Percentiles rank a stretch among this genome's conserved stretches.
These are phyloP conservation scores for Drechmeria coniospora DNA, from an alignment of 2,329 filamentous ascomycete species.

Conservation along the genomic window DNA sequence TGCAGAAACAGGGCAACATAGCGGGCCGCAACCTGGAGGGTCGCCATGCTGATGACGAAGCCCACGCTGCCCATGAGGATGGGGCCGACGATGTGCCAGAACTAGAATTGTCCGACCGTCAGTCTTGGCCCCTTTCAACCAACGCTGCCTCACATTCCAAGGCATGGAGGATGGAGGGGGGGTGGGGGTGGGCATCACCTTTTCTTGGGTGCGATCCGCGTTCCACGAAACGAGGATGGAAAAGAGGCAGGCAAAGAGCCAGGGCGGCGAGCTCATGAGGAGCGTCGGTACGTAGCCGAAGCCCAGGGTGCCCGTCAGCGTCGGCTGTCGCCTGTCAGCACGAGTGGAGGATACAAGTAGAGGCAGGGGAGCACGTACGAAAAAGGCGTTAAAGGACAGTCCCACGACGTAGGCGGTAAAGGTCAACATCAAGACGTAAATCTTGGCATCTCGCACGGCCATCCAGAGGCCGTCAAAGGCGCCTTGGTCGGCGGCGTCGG, in stretches of 20 bases:
- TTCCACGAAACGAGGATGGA: conserved; percentile 40
- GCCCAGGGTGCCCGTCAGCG: conserved; percentile 35
- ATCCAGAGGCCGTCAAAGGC: conserved; percentile 38
- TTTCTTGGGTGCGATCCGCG: conserved; percentile 38
- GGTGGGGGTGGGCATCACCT: conserved; percentile 16
- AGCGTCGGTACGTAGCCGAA: conserved; percentile 36
- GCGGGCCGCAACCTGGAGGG: conserved; percentile 36
- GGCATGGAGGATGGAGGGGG: neutral
- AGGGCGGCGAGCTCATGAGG: conserved; percentile 41
- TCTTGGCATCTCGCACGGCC: conserved; percentile 44
- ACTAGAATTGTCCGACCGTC: conserved; percentile 20
- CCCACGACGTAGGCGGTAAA: conserved; percentile 46
- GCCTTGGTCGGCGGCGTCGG: conserved; percentile 32
- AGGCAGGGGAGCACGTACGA: conserved; percentile 18
- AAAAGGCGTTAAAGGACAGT: conserved; percentile 42
- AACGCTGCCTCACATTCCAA: too few relatives aligned
- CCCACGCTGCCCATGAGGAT: conserved; percentile 37
- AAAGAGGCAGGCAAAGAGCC: conserved; percentile 42
- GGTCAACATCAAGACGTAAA: conserved; percentile 48
- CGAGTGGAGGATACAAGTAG: neutral
- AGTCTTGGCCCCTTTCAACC: too few relatives aligned
- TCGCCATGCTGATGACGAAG: conserved; percentile 45
- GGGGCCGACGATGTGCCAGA: conserved; percentile 41
- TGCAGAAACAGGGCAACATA: conserved; percentile 47
- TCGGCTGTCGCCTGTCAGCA: conserved; percentile 19